Evolutionary conservation across 2,329 filamentous ascomycete genomes (phyloP).

Genomic region (Beauveria pseudobassiana): DNA sequence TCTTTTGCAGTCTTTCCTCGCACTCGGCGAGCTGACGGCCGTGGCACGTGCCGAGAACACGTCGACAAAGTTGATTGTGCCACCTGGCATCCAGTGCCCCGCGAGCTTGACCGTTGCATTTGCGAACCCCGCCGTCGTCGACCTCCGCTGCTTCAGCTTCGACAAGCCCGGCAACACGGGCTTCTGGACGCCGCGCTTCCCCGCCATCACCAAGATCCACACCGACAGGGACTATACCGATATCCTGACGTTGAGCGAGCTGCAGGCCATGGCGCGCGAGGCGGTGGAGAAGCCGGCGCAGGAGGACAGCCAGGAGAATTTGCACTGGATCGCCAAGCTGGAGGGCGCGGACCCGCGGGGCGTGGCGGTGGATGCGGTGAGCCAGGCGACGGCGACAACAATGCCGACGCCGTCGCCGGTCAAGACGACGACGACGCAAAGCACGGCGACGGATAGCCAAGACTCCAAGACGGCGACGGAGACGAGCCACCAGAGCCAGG

Average conservation of each 20-base stretch:
- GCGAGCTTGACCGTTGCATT: slow-evolving; percentile 50
- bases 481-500: neutral
- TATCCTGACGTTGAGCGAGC: slow-evolving; percentile 58
- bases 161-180: slow-evolving; percentile 61
- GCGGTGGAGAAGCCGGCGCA: slow-evolving; percentile 42
- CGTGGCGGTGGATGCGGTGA: slow-evolving; percentile 33
- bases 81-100: slow-evolving; percentile 34
- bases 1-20: slow-evolving; percentile 44
- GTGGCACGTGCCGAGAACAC: slow-evolving; percentile 31
- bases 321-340: slow-evolving; percentile 54
- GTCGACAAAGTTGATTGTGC: slow-evolving; percentile 38
- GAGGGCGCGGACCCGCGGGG: slow-evolving; percentile 44
- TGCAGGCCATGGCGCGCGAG: slow-evolving; percentile 58
- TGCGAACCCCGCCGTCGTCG: slow-evolving; percentile 65
- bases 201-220: slow-evolving; percentile 69
- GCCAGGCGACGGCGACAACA: slow-evolving; percentile 36
- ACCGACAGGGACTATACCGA: slow-evolving; percentile 65
- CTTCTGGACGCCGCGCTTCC: slow-evolving; percentile 72
- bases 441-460: neutral
- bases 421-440: slow-evolving; percentile 18
- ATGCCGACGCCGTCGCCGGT: slow-evolving; percentile 27
- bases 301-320: slow-evolving; percentile 53
- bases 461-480: neutral
- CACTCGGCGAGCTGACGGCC: slow-evolving; percentile 36
- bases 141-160: slow-evolving; percentile 73